Conservation (phyloP, 805 yeast species). For the Starmerella bombicola region DNA sequence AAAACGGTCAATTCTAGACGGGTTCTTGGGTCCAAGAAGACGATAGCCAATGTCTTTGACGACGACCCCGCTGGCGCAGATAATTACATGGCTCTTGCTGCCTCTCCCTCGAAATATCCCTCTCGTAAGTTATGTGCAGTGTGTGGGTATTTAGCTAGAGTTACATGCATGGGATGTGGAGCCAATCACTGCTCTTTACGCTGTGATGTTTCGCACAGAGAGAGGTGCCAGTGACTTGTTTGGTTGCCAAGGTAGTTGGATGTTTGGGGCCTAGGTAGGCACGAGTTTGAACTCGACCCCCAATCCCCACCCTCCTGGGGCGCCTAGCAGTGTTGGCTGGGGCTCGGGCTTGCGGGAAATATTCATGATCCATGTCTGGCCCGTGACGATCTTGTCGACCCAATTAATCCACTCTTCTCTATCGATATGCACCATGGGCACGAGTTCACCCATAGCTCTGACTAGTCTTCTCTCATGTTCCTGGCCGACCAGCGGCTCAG, state of each 20-base stretch:
- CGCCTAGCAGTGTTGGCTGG: slow-evolving; percentile 13
- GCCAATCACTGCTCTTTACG: slow-evolving; percentile 28
- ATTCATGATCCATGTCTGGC: slow-evolving; percentile 27
- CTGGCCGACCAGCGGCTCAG: slow-evolving; percentile 23
- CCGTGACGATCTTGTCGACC: slow-evolving; percentile 27
- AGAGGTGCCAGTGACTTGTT: slow-evolving; percentile 8
- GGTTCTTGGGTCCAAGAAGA: slow-evolving; percentile 30
- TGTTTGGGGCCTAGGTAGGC: too few species aligned
- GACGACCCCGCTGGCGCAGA: slow-evolving; percentile 31
- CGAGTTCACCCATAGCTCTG: slow-evolving; percentile 8
- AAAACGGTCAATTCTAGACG: slow-evolving; percentile 28
- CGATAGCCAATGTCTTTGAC: slow-evolving; percentile 31
- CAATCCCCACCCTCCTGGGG: slow-evolving; percentile 22
- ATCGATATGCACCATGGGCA: slow-evolving; percentile 11
- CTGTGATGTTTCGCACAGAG: slow-evolving; percentile 30
- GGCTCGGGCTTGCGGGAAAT: slow-evolving; percentile 22
- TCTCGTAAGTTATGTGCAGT: slow-evolving; percentile 28
- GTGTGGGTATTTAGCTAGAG: slow-evolving; percentile 32
- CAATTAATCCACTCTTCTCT: slow-evolving; percentile 28
- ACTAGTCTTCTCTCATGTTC: slow-evolving; percentile 10
- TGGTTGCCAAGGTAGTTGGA: not conserved
- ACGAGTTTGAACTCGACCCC: slow-evolving; percentile 14
- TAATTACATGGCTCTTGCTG: slow-evolving; percentile 25
- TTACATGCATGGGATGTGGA: slow-evolving; percentile 30
- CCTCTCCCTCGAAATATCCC: slow-evolving; percentile 31